Evolutionary conservation across 1,139 yeast genomes (phyloP), one percentile per base, ranked within the genome.

Genomic region (Taphrina populina): DNA sequence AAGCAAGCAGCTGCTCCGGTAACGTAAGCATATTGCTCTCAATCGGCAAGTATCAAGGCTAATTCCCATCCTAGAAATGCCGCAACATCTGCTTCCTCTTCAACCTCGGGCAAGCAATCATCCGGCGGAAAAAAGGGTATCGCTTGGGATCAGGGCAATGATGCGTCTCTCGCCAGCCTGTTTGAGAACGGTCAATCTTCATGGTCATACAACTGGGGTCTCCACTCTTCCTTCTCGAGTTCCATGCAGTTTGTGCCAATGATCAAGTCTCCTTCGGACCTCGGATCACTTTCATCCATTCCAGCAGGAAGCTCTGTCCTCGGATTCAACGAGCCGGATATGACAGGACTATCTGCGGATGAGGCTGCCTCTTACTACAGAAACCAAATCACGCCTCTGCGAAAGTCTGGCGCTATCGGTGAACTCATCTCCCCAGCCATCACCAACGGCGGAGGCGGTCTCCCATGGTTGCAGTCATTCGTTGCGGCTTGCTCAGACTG

Each of bases 321-420:
- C 5, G 57, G 57, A 24, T 45, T 36, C 57, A 52, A 52, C 26
- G 57, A 52, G 41, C 57, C 57, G 6, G 52, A 52, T 20, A 52
- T 44, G 36, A 26, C 21, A n/a, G 47, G 47, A 13, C 35, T 45
- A 19, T 29, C 40, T 8, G 39, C 57, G 3, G 33, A 33, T 17
- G 45, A 26, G 6, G 57, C 51, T 11, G 57, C 52, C 17, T 32
- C 46, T 13, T 36, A 29, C 7, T 52, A 41, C 49, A 44, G 37
- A 40, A 21, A 19, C 23, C 15, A 17, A 15, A 15, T 52, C 37
- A 37, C 46, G n/a, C 57, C 57, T 11, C 36, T 39, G n/a, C 45
- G 45, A 13, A 35, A 21, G 23, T 29, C 46, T 10, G 46, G 45
- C n/a, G 24, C 33, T 3, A 37, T 52, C 39, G 29, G 44, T 13